Base-by-base conservation (phyloP, 805 yeast species). In the Komagataella phaffii region DNA sequence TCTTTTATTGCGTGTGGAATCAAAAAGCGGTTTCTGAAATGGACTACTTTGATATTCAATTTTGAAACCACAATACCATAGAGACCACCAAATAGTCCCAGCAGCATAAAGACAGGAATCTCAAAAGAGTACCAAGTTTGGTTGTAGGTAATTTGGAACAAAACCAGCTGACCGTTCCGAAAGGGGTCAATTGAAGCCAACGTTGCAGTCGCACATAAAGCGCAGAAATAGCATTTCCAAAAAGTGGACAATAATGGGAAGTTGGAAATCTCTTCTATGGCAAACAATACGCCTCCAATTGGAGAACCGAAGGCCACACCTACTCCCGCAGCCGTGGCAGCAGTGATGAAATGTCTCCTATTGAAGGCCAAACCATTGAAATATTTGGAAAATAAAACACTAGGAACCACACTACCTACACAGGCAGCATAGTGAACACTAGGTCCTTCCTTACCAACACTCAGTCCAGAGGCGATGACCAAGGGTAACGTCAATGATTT, bases 261-360 rank as follows among this genome's bases (percentile, higher is more conserved):
- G 36, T 83, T 73, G 0, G 93, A 79, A 30, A 93, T 88, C 59
- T 93, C 99, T 63, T 93, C 99, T 53, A 93, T 76, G 10, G 95
- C 81, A 64, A 95, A 93, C 45, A 93, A 67, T 1, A 93, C 98
- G 14, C 99, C 99, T 23, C 96, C 96, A 70, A 91, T 88, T 0
- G 99, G 99, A 10, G 90, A 80, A 0, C 96, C 98, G 71, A 93
- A 93, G 0, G 98, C 99, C 7, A 93, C 98, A 0, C 98, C 98
- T 7, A 93, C 98, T 51, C 99, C 99, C 1, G 99, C 96, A 3
- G 96, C 98, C 7, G 96, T 78, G 3, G 96, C 84, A 0, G 99
- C 96, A 0, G 91, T 81, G 51, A 93, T 68, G 51, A 84, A 78
- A 55, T 85, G 90, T 24, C 80, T 58, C 44, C 60, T 54, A 49